Evolutionary conservation across 2,329 filamentous ascomycete species (phyloP).

Genomic region (Colletotrichum gigasporum): DNA sequence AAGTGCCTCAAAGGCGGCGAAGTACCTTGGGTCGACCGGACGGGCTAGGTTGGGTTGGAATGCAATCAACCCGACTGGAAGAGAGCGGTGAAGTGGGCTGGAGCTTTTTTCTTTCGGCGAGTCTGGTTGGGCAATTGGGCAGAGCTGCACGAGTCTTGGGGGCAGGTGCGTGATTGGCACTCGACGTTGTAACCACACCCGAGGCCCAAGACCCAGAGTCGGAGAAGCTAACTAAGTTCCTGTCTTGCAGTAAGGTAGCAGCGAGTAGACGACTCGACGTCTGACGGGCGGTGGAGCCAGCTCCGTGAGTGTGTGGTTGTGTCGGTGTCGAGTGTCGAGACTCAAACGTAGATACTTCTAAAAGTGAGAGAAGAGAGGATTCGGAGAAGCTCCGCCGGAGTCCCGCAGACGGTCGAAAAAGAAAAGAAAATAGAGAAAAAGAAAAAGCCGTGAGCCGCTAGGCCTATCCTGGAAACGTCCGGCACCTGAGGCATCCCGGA

Average conservation of each 20-base stretch:
- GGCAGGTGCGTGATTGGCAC: slow-evolving; percentile 21
- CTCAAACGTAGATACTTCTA: not conserved
- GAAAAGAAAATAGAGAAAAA: not conserved
- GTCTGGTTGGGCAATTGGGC: slow-evolving; percentile 24
- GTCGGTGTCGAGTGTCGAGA: not conserved
- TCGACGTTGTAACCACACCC: slow-evolving; percentile 9
- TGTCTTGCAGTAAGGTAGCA: not conserved
- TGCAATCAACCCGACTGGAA: slow-evolving; percentile 30
- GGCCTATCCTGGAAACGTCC: not conserved
- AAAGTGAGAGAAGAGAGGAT: not conserved
- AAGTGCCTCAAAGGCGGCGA: not conserved
- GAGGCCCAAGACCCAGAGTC: not conserved
- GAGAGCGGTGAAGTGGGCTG: slow-evolving; percentile 4
- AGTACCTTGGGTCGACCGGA: not conserved
- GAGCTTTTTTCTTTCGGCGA: not conserved
- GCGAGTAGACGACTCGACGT: not conserved
- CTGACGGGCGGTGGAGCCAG: not conserved
- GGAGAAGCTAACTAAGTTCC: not conserved
- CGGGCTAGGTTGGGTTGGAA: slow-evolving; percentile 1
- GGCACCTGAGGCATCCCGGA: not conserved
- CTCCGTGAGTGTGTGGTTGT: not conserved
- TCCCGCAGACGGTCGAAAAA: not conserved
- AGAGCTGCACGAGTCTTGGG: slow-evolving; percentile 17
- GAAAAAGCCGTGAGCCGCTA: slow-evolving; percentile 2
- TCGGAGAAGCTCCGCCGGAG: not conserved